Conservation (phyloP, 176 grass and related monocot genomes). For the Aechmea fasciata region DNA sequence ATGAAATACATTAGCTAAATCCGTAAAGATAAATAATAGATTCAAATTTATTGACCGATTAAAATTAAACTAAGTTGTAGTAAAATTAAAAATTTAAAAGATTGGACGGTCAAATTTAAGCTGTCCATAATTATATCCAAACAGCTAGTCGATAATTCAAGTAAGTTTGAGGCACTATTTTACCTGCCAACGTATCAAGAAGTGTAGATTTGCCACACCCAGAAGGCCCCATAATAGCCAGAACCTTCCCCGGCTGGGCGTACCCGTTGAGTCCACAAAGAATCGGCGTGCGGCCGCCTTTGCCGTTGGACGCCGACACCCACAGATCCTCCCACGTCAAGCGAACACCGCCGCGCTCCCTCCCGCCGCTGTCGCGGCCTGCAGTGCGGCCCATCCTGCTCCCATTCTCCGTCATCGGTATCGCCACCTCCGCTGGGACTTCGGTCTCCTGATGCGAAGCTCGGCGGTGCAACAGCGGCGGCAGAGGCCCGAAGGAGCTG, state of each 20-base stretch:
- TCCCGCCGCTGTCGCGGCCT: slow-evolving; percentile 1
- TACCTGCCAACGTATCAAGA: slow-evolving; percentile 83
- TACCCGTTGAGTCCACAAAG: slow-evolving; percentile 62
- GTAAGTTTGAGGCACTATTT: too few relatives aligned
- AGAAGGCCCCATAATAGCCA: slow-evolving; percentile 92
- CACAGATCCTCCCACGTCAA: slow-evolving; percentile 87
- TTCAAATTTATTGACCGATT: too few relatives aligned
- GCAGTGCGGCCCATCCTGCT: not conserved
- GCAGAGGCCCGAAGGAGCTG: slow-evolving; percentile 14
- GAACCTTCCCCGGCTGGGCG: slow-evolving; percentile 56
- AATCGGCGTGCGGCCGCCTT: slow-evolving; percentile 35
- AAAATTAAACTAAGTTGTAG: too few relatives aligned
- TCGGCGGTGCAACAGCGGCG: slow-evolving; percentile 14
- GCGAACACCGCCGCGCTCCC: slow-evolving; percentile 28
- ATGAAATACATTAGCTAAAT: too few relatives aligned
- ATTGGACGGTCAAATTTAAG: too few relatives aligned
- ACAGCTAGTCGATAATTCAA: too few relatives aligned
- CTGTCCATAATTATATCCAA: too few relatives aligned
- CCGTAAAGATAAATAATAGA: too few relatives aligned
- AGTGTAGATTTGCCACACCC: slow-evolving; percentile 96
- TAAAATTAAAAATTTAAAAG: too few relatives aligned
- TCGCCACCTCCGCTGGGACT: slow-evolving; percentile 5
- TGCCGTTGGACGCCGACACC: slow-evolving; percentile 44
- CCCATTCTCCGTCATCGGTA: not conserved
- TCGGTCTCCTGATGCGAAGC: slow-evolving; percentile 17